A percentile compares a stretch with the other conserved stretches of the same genome.
phyloP scores from a whole-genome alignment of 192 early-diverging fungal species.

The Spinellus fusiger region DNA sequence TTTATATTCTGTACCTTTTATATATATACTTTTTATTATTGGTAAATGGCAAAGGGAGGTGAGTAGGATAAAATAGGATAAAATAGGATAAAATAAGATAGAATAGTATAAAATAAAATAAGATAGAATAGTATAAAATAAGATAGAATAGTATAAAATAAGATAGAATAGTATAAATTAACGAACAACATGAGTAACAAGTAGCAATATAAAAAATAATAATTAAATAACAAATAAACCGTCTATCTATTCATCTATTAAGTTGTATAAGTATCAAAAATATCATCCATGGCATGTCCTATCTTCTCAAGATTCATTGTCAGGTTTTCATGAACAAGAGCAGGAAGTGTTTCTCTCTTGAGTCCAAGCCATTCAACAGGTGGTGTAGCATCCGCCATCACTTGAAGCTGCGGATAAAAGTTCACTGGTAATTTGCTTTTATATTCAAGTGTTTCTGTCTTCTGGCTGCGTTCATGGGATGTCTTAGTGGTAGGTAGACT shows the following conservation, averaged over 20 bases:
- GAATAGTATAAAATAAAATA: no score
- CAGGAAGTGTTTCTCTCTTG: constrained; percentile 38
- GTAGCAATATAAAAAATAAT: no score
- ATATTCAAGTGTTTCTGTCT: background rate
- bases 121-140: no score
- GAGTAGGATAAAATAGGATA: no score
- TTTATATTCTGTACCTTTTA: no score
- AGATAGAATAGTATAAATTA: no score
- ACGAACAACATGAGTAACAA: no score
- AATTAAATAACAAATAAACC: no score
- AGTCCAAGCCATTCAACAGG: constrained; percentile 49
- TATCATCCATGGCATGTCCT: constrained; percentile 16
- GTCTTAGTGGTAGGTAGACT: background rate
- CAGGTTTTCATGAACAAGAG: constrained; percentile 35
- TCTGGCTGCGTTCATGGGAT: background rate
- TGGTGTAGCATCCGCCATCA: constrained; percentile 47
- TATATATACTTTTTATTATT: no score
- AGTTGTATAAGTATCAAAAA: background rate
- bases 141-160: no score
- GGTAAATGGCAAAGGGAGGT: no score
- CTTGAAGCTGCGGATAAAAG: constrained; percentile 39
- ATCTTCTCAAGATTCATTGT: constrained; percentile 39
- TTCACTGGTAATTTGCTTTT: constrained; percentile 27
- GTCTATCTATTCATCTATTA: background rate
- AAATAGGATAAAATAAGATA: no score